Base-by-base conservation (phyloP, 805 yeast genomes). In the Saccharomyces paradoxus region DNA sequence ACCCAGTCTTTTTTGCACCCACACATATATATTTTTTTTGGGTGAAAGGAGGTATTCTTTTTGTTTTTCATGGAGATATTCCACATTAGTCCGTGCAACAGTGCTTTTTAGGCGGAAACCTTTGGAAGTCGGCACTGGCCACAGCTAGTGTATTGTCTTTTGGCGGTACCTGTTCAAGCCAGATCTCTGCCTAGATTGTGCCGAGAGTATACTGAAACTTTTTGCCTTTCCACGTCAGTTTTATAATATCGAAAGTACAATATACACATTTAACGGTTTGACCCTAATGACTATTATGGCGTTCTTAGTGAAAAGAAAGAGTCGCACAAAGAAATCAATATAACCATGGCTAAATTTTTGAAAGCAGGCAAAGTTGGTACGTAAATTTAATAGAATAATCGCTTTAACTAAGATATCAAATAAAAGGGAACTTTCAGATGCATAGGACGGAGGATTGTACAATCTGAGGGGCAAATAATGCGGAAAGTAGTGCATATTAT, bases 351-450 rank as follows among this genome's bases (percentile, higher is more conserved):
- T 81, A 91, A 91, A 81, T 90, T 91, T 85, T 84, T 91, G 81
- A 92, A 91, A 83, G 86, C 97, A 77, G 96, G 96, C 83, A 89
- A 86, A 86, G 97, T 91, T 85, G 96, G 68, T 64, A 64, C 66
- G 68, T 63, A 63, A 59, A 49, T n/a, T 41, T 47, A 17, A n/a
- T 5, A 31, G 6, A 31, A 14, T 14, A 31, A 14, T 14, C 17
- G 17, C 37, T 37, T 2, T 3, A 17, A 21, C 13, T 17, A 9
- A 37, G 24, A 37, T 17, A 37, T 37, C 24, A 8, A 37, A 37
- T 37, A 37, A 17, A 37, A 37, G 44, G 44, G 44, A 24, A 17
- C 22, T 17, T 37, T 17, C 44, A 21, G 17, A 24, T 37, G 22
- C 9, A 17, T n/a, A n/a, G 2, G 22, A 17, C 8, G 24, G 3